Percentiles rank a stretch among this genome's conserved stretches.
phyloP scores from a whole-genome alignment of 2,329 filamentous ascomycete genomes.

The Hypoxylon sp. region DNA sequence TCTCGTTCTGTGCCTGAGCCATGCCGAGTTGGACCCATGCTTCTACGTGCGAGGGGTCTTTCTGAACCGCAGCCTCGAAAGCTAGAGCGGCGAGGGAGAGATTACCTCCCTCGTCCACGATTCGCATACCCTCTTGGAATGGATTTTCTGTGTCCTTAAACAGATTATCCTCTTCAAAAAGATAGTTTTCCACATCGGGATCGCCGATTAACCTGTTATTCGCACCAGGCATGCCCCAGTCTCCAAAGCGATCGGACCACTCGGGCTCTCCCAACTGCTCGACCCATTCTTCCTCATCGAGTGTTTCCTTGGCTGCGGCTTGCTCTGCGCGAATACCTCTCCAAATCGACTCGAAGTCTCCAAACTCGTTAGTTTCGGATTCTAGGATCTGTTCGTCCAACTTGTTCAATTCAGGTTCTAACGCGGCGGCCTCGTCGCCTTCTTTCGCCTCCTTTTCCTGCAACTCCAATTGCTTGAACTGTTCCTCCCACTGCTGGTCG shows the following conservation, averaged over 20 bases:
- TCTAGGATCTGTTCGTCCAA: constrained; percentile 78
- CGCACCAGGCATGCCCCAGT: constrained; percentile 70
- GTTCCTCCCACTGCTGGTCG: constrained; percentile 94
- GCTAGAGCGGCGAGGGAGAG: constrained; percentile 92
- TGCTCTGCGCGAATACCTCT: constrained; percentile 84
- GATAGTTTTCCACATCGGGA: constrained; percentile 87
- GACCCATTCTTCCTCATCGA: constrained; percentile 73
- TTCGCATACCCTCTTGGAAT: constrained; percentile 92
- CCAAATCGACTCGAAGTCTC: constrained; percentile 93
- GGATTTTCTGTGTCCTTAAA: constrained; percentile 86
- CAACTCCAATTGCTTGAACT: constrained; percentile 83
- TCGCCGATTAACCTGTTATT: constrained; percentile 68
- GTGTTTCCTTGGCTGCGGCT: constrained; percentile 76
- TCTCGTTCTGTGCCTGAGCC: constrained; percentile 98
- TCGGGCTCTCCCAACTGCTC: constrained; percentile 83
- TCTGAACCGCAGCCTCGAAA: constrained; percentile 95
- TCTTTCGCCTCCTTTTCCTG: constrained; percentile 64
- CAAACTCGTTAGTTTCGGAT: constrained; percentile 81
- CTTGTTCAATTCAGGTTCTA: constrained; percentile 89
- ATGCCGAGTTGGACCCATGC: constrained; percentile 95
- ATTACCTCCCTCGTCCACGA: constrained; percentile 94
- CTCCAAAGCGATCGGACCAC: constrained; percentile 77
- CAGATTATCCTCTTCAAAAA: constrained; percentile 95
- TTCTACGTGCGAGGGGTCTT: constrained; percentile 87
- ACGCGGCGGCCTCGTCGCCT: constrained; percentile 75